Evolutionary conservation across 1,284 basidiomycete species (phyloP).

Genomic region (Leccinum cinnamomeum): DNA sequence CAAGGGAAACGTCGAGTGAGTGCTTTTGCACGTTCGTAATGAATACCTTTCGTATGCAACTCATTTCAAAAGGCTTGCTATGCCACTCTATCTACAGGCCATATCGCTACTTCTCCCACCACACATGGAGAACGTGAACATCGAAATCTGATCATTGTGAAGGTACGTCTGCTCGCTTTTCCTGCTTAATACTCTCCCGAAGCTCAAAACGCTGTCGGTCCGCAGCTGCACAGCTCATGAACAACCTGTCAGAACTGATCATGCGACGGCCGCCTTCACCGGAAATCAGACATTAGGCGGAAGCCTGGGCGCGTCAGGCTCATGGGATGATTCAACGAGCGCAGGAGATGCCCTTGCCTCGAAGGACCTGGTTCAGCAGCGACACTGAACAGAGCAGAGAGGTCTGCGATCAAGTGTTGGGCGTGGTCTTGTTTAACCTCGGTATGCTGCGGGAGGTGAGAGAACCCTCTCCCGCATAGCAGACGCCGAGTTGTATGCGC

Average conservation of each 20-base stretch:
- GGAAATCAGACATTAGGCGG: conserved; percentile 53
- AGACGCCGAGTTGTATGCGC: too few species aligned
- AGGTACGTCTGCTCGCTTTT: conserved; percentile 38
- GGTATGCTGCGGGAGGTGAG: conserved; percentile 49
- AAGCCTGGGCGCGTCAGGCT: conserved; percentile 60
- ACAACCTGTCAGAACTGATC: conserved; percentile 60
- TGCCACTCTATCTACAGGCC: conserved; percentile 66
- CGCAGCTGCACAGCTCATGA: conserved; percentile 72
- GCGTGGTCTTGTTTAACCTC: conserved; percentile 62
- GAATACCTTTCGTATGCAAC: not conserved
- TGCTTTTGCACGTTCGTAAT: conserved; percentile 13
- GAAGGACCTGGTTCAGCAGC: conserved; percentile 28
- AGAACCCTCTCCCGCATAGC: too few species aligned
- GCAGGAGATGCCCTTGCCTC: conserved; percentile 22
- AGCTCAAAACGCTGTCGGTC: not conserved
- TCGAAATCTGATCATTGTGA: conserved; percentile 54
- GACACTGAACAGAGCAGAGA: conserved; percentile 17
- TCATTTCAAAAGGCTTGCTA: conserved; percentile 50
- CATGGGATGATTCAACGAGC: conserved; percentile 47
- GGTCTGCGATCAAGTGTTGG: conserved; percentile 57
- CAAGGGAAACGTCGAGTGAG: conserved; percentile 61
- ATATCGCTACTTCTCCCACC: conserved; percentile 65
- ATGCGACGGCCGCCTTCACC: conserved; percentile 47
- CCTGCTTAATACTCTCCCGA: not conserved
- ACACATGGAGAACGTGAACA: conserved; percentile 34